Base-by-base conservation (phyloP, 1,139 yeast species). In the Hansenula sp. region DNA sequence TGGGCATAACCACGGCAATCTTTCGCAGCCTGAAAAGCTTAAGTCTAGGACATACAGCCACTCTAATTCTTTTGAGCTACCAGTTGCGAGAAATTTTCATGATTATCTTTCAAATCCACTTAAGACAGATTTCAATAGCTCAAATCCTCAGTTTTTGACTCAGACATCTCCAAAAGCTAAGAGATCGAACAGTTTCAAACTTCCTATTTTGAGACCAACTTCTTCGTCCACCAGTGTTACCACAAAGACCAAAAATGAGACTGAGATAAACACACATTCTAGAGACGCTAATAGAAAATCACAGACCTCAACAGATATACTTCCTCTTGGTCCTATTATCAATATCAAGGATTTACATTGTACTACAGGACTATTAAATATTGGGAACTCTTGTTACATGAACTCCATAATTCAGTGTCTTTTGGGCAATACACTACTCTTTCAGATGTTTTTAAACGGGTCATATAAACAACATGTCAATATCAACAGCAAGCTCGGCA, bases 331-430 rank as follows among this genome's bases (percentile, higher is more conserved):
- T 21, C 25, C 25, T 5, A 25, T 25, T 3, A 9, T 35, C 8
- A 28, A 18, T 31, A 12, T 35, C 5, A 36, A 37, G 8, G 42
- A 58, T 36, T 49, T 64, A 7, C 62, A 67, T 40, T 62, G 67
- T 36, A 63, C 70, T 12, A 72, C 79, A 0, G 96, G 97, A 0
- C 69, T 93, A 31, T 75, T 75, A 41, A 93, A 93, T 59, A 72
- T 87, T 51, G 97, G 98, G 1, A 93, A 90, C 58, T 86, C 96
- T 0, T 93, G 99, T 63, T 93, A 93, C 62, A 84, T 93, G 83
- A 93, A 93, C 63, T 87, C 96, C 57, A 77, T 93, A 46, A 65
- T 93, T 16, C 99, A 93, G 63, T 91, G 98, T 60, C 67, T 93
- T 32, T 62, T 76, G 10, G 81, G 81, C 2, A 75, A 81, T 0